These are phyloP conservation scores for Pseudopyricularia cyperi DNA, from an alignment of 2,329 filamentous ascomycete genomes.

Conservation along the genomic window DNA sequence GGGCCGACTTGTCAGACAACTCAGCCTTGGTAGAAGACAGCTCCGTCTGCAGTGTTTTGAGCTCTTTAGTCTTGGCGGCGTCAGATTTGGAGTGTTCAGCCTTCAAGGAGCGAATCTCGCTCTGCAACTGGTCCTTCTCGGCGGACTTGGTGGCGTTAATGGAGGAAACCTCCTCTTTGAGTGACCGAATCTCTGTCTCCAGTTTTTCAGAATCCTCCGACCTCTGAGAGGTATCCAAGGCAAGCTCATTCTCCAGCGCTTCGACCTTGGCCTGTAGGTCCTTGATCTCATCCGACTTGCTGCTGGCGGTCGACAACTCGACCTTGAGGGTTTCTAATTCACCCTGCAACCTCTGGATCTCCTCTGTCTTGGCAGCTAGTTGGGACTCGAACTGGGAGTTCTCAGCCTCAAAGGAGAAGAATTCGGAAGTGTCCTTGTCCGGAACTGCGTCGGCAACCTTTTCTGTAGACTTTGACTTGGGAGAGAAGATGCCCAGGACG, in stretches of 20 bases:
- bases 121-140: background rate
- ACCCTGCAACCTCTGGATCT: slow-evolving; percentile 56
- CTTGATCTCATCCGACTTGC: background rate
- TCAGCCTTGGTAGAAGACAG: slow-evolving; percentile 25
- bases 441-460: slow-evolving; percentile 16
- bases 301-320: slow-evolving; percentile 43
- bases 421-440: slow-evolving; percentile 42
- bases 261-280: background rate
- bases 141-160: slow-evolving; percentile 10
- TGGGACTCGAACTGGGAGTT: slow-evolving; percentile 69
- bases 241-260: slow-evolving; percentile 44
- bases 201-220: slow-evolving; percentile 59
- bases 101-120: background rate
- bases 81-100: slow-evolving; percentile 41
- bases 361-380: slow-evolving; percentile 53
- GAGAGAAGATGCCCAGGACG: slow-evolving; percentile 35
- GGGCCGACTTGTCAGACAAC: slow-evolving; percentile 11
- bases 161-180: slow-evolving; percentile 55
- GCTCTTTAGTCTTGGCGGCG: background rate
- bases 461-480: slow-evolving; percentile 26
- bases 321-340: slow-evolving; percentile 56
- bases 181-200: slow-evolving; percentile 50
- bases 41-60: background rate
- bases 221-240: slow-evolving; percentile 29
- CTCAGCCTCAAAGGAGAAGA: slow-evolving; percentile 89